These are phyloP conservation scores for Albatrellus ellisii DNA, from an alignment of 768 basidiomycete species.

Conservation along the genomic window DNA sequence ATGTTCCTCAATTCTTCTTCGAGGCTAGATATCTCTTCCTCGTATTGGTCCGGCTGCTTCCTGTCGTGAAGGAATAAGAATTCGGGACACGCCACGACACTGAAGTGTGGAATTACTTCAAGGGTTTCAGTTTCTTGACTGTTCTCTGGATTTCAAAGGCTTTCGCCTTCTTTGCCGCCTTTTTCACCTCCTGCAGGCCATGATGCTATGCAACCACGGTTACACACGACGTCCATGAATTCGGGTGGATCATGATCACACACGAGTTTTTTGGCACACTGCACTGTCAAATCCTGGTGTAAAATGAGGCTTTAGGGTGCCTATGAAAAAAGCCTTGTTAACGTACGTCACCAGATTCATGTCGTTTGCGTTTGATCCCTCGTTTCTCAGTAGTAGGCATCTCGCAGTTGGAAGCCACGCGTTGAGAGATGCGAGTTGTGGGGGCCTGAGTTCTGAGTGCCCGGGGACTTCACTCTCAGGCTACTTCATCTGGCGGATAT, in stretches of 20 bases:
- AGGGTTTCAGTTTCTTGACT: slow-evolving; percentile 68
- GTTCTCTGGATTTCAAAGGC: slow-evolving; percentile 69
- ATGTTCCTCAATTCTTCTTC: slow-evolving; percentile 48
- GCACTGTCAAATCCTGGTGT: slow-evolving; percentile 4
- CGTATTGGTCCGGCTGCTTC: slow-evolving; percentile 24
- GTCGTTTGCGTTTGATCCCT: slow-evolving; percentile 7
- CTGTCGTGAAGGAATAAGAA: slow-evolving; percentile 5
- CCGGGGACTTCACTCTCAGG: too few species aligned
- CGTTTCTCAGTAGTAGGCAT: background rate
- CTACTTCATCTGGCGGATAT: too few species aligned
- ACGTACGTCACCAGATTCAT: slow-evolving; percentile 1
- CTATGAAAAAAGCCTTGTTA: background rate
- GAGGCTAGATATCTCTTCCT: slow-evolving; percentile 31
- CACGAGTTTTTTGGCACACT: slow-evolving; percentile 7
- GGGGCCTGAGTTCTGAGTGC: too few species aligned
- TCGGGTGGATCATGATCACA: background rate
- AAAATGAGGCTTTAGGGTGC: background rate
- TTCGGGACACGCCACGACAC: background rate
- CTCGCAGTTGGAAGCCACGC: too few species aligned
- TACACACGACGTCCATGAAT: background rate
- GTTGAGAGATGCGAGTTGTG: too few species aligned
- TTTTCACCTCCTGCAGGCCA: slow-evolving; percentile 55
- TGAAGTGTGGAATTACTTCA: slow-evolving; percentile 35
- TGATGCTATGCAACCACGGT: slow-evolving; percentile 41
- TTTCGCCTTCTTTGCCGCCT: slow-evolving; percentile 71